These are phyloP conservation scores for Lycium ferocissimum DNA, from an alignment of 257 asterid genomes.

Conservation along the genomic window DNA sequence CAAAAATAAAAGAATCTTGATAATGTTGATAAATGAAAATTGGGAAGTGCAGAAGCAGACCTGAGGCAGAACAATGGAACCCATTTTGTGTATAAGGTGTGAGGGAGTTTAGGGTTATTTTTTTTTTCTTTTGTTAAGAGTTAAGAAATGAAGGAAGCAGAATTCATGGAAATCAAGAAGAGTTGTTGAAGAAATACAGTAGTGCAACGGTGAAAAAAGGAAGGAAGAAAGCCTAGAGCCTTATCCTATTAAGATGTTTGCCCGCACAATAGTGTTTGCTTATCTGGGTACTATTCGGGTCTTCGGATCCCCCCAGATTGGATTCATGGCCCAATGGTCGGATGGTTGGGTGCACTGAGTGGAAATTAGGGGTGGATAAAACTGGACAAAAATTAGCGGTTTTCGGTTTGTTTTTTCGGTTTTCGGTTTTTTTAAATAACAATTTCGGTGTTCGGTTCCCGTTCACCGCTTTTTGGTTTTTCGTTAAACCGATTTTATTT, in stretches of 20 bases:
- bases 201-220: not conserved
- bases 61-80: constrained; percentile 49
- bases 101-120: not conserved
- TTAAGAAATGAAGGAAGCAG: constrained; percentile 8
- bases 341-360: not conserved
- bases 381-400: too few relatives aligned
- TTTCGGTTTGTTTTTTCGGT: too few relatives aligned
- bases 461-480: too few relatives aligned
- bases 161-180: constrained; percentile 25
- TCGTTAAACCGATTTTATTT: too few relatives aligned
- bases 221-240: not conserved
- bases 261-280: not conserved
- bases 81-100: constrained; percentile 31
- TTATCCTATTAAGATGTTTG: constrained; percentile 29
- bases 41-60: constrained; percentile 17
- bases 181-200: not conserved
- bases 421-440: too few relatives aligned
- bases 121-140: not conserved
- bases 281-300: not conserved
- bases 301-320: not conserved
- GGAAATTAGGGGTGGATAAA: too few relatives aligned
- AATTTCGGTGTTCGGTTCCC: too few relatives aligned
- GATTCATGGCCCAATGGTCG: not conserved
- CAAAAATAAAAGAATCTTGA: not conserved
- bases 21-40: not conserved